A percentile compares a stretch with the other conserved stretches of the same genome.
Evolutionary conservation across 2,329 filamentous ascomycete genomes (phyloP).

Genomic region (Venturia aucupariae): DNA sequence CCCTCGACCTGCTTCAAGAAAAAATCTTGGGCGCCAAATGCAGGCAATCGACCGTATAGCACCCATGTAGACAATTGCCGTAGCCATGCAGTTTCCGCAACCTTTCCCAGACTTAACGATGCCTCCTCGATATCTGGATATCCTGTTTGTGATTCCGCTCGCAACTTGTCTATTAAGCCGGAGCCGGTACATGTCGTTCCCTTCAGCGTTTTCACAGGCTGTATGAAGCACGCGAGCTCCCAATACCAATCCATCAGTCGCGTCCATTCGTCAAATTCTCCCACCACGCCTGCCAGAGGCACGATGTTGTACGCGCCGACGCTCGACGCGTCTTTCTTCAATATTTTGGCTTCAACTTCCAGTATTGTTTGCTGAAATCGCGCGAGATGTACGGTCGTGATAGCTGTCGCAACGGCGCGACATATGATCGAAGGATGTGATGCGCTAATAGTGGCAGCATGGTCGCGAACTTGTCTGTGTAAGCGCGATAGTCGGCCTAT

Average conservation of each 20-base stretch:
- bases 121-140: conserved; percentile 78
- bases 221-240: conserved; percentile 62
- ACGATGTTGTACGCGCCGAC: conserved; percentile 93
- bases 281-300: conserved; percentile 74
- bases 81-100: conserved; percentile 85
- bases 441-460: conserved; percentile 57
- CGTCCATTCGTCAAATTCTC: conserved; percentile 80
- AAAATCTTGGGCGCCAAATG: conserved; percentile 73
- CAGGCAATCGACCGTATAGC: conserved; percentile 74
- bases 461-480: conserved; percentile 61
- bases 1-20: conserved; percentile 48
- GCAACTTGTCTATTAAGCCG: conserved; percentile 65
- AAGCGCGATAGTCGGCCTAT: conserved; percentile 69
- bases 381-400: conserved; percentile 64
- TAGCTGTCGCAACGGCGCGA: conserved; percentile 73
- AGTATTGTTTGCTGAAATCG: conserved; percentile 77
- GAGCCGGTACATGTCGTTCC: conserved; percentile 52
- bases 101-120: conserved; percentile 59
- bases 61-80: conserved; percentile 87
- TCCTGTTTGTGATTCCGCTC: conserved; percentile 72
- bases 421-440: conserved; percentile 74
- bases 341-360: conserved; percentile 69
- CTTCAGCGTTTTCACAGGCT: conserved; percentile 27
- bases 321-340: conserved; percentile 64
- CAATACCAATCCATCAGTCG: conserved; percentile 80